Percentiles rank a stretch among this genome's conserved stretches.
Conservation (phyloP, 306 rosid species). For the Quercus engelmannii region DNA sequence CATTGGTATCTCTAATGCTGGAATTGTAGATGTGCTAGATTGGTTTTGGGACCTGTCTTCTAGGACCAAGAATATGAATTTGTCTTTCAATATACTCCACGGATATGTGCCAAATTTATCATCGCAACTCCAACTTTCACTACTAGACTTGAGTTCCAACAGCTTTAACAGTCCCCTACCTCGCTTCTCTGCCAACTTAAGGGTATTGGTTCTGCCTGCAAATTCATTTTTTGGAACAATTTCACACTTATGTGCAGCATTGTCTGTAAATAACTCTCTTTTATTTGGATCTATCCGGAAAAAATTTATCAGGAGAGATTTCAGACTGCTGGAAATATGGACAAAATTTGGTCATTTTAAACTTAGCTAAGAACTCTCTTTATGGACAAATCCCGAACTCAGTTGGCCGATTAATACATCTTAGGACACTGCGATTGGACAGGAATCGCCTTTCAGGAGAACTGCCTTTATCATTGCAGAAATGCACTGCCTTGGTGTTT, state of each 20-base stretch:
- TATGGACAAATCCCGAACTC: too few species aligned
- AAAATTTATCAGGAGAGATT: constrained; percentile 4
- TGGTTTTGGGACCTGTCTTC: constrained; percentile 33
- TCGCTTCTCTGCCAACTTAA: neutral
- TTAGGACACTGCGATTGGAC: too few species aligned
- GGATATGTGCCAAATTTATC: constrained; percentile 17
- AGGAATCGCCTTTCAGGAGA: too few species aligned
- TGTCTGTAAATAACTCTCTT: neutral
- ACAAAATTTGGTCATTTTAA: too few species aligned
- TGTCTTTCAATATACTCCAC: neutral
- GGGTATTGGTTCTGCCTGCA: neutral
- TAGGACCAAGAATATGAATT: neutral
- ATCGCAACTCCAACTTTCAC: neutral
- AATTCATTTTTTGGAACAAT: constrained; percentile 14
- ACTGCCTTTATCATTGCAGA: too few species aligned
- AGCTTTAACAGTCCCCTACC: constrained; percentile 11
- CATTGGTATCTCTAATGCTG: constrained; percentile 1
- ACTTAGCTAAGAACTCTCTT: too few species aligned
- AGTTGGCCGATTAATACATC: too few species aligned
- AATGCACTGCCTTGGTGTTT: too few species aligned
- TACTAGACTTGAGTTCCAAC: constrained; percentile 6
- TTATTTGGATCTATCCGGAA: neutral
- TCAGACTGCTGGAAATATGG: constrained; percentile 4
- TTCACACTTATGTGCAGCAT: neutral
- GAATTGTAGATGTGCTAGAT: constrained; percentile 8